These are phyloP conservation scores for Zymoseptoria tritici DNA, from an alignment of 2,329 filamentous ascomycete species.

Conservation along the genomic window DNA sequence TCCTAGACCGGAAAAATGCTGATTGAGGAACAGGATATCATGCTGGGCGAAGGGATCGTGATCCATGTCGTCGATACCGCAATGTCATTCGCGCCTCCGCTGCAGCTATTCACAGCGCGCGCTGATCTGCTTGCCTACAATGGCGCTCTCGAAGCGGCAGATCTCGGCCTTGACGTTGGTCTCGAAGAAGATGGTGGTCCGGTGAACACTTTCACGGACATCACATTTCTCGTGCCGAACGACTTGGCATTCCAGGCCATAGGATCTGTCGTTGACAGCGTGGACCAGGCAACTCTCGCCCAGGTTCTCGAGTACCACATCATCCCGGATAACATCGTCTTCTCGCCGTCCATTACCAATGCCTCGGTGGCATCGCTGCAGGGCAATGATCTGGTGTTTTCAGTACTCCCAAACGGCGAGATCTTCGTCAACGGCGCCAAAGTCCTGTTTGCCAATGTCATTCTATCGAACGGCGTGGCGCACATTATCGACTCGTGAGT, in stretches of 20 bases:
- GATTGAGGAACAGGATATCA: slow-evolving; percentile 3
- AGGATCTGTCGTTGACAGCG: not conserved
- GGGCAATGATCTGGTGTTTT: not conserved
- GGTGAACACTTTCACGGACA: not conserved
- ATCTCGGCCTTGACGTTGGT: slow-evolving; percentile 1
- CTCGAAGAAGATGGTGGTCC: not conserved
- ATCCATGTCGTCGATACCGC: slow-evolving; percentile 3
- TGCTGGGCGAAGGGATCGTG: slow-evolving; percentile 2
- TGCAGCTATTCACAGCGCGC: slow-evolving; percentile 2
- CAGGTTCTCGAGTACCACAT: slow-evolving; percentile 4
- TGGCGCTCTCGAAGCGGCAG: slow-evolving; percentile 1
- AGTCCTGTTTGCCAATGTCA: slow-evolving; percentile 4
- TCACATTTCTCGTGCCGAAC: slow-evolving; percentile 2
- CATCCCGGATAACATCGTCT: slow-evolving; percentile 2
- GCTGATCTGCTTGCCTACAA: not conserved
- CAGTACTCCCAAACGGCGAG: not conserved
- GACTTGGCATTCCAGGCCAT: slow-evolving; percentile 1
- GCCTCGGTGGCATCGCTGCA: not conserved
- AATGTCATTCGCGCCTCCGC: slow-evolving; percentile 3
- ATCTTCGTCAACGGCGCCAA: slow-evolving; percentile 5
- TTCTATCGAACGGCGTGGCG: slow-evolving; percentile 7
- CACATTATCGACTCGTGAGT: slow-evolving; percentile 10
- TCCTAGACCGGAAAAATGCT: not conserved
- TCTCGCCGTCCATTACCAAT: slow-evolving; percentile 2
- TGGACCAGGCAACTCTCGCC: not conserved